These are phyloP conservation scores for Boletus tylopilopsis DNA, from an alignment of 768 basidiomycete genomes.

Conservation along the genomic window DNA sequence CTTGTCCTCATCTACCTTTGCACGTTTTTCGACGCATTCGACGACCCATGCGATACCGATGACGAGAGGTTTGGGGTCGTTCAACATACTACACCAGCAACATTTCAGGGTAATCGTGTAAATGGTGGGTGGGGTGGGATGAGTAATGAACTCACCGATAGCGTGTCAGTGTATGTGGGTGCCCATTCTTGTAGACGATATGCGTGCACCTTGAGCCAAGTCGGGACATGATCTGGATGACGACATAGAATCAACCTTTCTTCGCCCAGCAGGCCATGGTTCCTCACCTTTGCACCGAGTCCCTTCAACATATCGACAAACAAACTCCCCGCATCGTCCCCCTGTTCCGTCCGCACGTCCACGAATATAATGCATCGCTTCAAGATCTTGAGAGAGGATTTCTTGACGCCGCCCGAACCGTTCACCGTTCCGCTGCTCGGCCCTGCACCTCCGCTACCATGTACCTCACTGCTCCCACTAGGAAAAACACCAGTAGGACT, in stretches of 20 bases:
- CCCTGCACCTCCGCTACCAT: slow-evolving; percentile 20
- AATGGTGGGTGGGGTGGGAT: background rate
- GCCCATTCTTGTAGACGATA: slow-evolving; percentile 81
- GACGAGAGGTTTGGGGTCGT: slow-evolving; percentile 66
- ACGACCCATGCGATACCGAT: slow-evolving; percentile 91
- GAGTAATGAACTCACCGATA: slow-evolving; percentile 50
- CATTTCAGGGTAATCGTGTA: background rate
- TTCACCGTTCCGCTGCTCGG: slow-evolving; percentile 18
- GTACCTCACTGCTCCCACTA: slow-evolving; percentile 13
- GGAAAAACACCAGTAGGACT: slow-evolving; percentile 32
- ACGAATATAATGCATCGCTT: slow-evolving; percentile 79
- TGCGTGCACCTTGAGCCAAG: slow-evolving; percentile 77
- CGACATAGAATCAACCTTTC: background rate
- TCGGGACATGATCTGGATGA: slow-evolving; percentile 53
- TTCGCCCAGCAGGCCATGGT: background rate
- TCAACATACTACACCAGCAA: slow-evolving; percentile 43
- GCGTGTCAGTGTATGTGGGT: slow-evolving; percentile 66
- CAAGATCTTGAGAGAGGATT: slow-evolving; percentile 47
- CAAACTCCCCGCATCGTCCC: slow-evolving; percentile 74
- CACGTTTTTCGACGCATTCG: slow-evolving; percentile 70
- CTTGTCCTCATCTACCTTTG: slow-evolving; percentile 57
- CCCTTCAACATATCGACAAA: slow-evolving; percentile 81
- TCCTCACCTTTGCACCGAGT: slow-evolving; percentile 73
- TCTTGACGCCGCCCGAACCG: slow-evolving; percentile 25
- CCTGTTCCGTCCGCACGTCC: slow-evolving; percentile 71